phyloP scores from a whole-genome alignment of 2,329 filamentous ascomycete genomes.

The Tothia fuscella region DNA sequence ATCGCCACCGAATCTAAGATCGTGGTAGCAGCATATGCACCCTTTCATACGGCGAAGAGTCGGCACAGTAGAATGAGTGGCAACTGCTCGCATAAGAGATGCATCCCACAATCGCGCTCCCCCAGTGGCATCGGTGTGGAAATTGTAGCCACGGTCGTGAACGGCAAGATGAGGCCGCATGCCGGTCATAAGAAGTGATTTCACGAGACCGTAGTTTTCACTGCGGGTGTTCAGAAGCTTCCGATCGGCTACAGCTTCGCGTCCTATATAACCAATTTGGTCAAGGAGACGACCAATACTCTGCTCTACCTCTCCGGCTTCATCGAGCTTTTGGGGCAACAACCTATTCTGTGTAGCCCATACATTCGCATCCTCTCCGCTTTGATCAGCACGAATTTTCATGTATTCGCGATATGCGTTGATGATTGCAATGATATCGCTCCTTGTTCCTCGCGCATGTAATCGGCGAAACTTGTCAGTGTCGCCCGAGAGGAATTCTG shows the following conservation, averaged over 20 bases:
- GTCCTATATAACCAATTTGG: constrained; percentile 5
- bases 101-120: constrained; percentile 10
- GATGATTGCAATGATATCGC: constrained; percentile 35
- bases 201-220: constrained; percentile 30
- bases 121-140: constrained; percentile 14
- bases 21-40: constrained; percentile 10
- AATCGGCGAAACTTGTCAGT: constrained; percentile 18
- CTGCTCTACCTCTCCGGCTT: constrained; percentile 17
- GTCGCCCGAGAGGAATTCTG: constrained; percentile 14
- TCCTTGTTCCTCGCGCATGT: constrained; percentile 26
- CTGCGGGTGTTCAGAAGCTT: constrained; percentile 34
- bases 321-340: constrained; percentile 22
- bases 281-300: constrained; percentile 14
- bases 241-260: constrained; percentile 11
- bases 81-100: constrained; percentile 6
- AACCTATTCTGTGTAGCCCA: neutral
- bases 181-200: constrained; percentile 34
- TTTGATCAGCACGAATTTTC: constrained; percentile 19
- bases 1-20: constrained; percentile 10
- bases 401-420: constrained; percentile 33
- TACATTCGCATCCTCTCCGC: constrained; percentile 13
- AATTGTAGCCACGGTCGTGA: constrained; percentile 18
- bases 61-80: constrained; percentile 10
- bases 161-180: constrained; percentile 34
- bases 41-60: constrained; percentile 5